These are phyloP conservation scores for Rhizopogon vulgaris DNA, from an alignment of 768 basidiomycete genomes.

Conservation along the genomic window DNA sequence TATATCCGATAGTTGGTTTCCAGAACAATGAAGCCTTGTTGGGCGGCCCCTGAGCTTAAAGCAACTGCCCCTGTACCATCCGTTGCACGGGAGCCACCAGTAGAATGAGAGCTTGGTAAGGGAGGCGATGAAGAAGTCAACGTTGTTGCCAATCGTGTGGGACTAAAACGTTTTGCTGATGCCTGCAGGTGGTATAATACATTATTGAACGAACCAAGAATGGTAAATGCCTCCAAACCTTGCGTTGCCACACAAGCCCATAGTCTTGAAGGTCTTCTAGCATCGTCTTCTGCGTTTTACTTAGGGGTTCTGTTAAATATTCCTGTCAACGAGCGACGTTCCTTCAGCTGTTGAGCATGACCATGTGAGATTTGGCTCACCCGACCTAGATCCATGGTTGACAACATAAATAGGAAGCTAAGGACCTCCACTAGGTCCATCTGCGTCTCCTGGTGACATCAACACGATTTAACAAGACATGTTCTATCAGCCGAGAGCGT, in stretches of 20 bases:
- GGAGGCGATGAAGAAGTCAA: constrained; percentile 87
- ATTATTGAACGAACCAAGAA: constrained; percentile 9
- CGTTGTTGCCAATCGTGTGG: constrained; percentile 91
- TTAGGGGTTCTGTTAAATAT: constrained; percentile 80
- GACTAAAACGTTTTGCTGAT: constrained; percentile 78
- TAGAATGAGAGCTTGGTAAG: constrained; percentile 48
- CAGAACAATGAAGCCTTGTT: constrained; percentile 90
- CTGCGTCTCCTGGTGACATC: constrained; percentile 56
- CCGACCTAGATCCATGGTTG: constrained; percentile 90
- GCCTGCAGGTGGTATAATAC: constrained; percentile 34
- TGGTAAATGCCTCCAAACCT: constrained; percentile 36
- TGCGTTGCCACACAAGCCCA: constrained; percentile 86
- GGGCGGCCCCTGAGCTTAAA: constrained; percentile 45
- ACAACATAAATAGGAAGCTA: constrained; percentile 93
- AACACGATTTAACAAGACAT: constrained; percentile 9
- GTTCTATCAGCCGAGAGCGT: constrained; percentile 10
- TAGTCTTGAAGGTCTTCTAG: constrained; percentile 91
- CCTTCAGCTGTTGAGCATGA: background rate
- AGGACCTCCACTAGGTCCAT: constrained; percentile 94
- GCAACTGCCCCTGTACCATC: constrained; percentile 16
- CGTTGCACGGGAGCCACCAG: constrained; percentile 12
- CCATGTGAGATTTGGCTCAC: constrained; percentile 35
- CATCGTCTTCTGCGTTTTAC: constrained; percentile 78
- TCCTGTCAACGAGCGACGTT: constrained; percentile 44
- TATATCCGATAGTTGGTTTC: constrained; percentile 99